Evolutionary conservation across 2,329 filamentous ascomycete species (phyloP), one percentile per base, ranked within the genome.

Genomic region (Cercospora brassicicola): DNA sequence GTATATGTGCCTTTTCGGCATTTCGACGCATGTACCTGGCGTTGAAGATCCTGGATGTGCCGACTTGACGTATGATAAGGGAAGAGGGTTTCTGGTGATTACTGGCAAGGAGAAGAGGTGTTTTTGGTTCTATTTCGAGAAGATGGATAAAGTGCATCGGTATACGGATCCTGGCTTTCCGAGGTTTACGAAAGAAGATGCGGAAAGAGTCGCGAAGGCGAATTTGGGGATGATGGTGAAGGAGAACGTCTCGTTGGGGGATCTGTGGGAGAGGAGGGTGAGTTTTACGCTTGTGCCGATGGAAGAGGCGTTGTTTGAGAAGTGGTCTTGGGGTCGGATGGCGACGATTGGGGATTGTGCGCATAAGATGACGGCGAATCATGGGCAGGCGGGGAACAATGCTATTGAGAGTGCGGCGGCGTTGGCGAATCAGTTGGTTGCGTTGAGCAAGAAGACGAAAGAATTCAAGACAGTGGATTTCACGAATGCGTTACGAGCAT

Each of bases 1-100:
- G 33, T 81, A 80, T 45, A 68, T 70, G 10, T 81, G 79, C 69
- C 77, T 77, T n/a, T 82, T 80, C 55, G 80, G 81, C 4, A 82
- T 81, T 13, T 76, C 79, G 2, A 69, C 78, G 15, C 31, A 76
- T 11, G 74, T 78, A 1, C 13, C 59, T 6, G 71, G 69, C 1
- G 26, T 73, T 9, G 61, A 68, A 11, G 20, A 67, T 9, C 55
- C 59, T 53, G 72, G 73, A 2, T 67, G 73, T 15, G 42, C 73
- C 20, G 64, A 73, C 62, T 64, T 72, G 1, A 65, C 68, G 4
- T 71, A 71, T 33, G 76, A 74, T 60, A 66, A 75, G n/a, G 73
- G 71, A 7, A 64, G 56, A 3, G 75, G 75, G 0, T 71, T 75
- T 11, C 69, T 81, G 1, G 66, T 80, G 5, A 70, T 77, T 2